These are phyloP conservation scores for Cryphonectria carpinicola DNA, from an alignment of 2,329 filamentous ascomycete genomes.

Conservation along the genomic window DNA sequence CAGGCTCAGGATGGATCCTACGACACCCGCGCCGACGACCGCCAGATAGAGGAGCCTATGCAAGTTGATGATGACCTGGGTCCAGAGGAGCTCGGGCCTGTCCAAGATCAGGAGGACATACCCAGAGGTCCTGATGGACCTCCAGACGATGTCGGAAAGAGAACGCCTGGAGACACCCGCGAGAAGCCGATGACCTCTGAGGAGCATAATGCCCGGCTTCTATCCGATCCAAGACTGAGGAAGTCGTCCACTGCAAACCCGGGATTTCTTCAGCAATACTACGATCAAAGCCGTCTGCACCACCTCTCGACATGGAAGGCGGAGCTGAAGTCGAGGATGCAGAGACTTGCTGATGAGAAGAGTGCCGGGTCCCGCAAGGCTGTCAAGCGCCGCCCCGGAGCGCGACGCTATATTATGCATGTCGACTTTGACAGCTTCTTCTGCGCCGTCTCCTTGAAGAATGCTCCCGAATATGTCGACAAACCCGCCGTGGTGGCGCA, in stretches of 20 bases:
- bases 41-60: neutral
- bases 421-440: slow-evolving; percentile 99
- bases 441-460: slow-evolving; percentile 85
- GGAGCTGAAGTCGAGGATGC: slow-evolving; percentile 86
- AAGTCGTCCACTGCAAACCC: slow-evolving; percentile 93
- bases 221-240: slow-evolving; percentile 82
- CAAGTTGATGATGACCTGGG: neutral
- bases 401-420: slow-evolving; percentile 84
- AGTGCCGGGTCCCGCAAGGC: slow-evolving; percentile 45
- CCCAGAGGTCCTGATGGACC: slow-evolving; percentile 2
- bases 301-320: slow-evolving; percentile 97
- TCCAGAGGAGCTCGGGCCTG: neutral
- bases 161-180: neutral
- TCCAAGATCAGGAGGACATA: neutral
- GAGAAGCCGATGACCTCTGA: slow-evolving; percentile 71
- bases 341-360: slow-evolving; percentile 76
- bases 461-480: slow-evolving; percentile 71
- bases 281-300: slow-evolving; percentile 91
- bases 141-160: slow-evolving; percentile 1
- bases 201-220: slow-evolving; percentile 84
- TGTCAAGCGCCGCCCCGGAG: slow-evolving; percentile 59
- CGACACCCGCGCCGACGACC: neutral
- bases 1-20: slow-evolving; percentile 18
- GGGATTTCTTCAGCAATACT: slow-evolving; percentile 91
- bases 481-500: slow-evolving; percentile 91